Evolutionary conservation across 2,329 filamentous ascomycete genomes (phyloP), one percentile per base, ranked within the genome.

Genomic region (Hymenoscyphus salicellus): DNA sequence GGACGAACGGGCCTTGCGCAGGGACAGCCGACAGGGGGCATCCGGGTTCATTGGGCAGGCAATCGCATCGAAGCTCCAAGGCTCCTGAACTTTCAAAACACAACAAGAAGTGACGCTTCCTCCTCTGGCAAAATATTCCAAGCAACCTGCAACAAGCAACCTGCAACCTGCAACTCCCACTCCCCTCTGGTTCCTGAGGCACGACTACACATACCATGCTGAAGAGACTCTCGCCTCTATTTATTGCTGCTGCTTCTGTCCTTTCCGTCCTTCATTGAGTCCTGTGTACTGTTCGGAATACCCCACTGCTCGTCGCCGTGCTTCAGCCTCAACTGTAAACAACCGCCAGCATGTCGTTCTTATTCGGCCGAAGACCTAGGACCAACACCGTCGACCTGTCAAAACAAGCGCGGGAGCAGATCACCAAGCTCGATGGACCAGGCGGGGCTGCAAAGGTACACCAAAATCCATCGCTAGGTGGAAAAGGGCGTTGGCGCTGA

Each of bases 301-400:
- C 52, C 52, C 52, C 52, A 33, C 55, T 28, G 20, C 41, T 58
- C 26, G 60, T 55, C 52, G 23, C 36, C 30, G 20, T 32, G 5
- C 23, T 32, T 11, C 49, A 32, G 49, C 43, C 63, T 36, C 60
- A 38, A 60, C 33, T 16, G 55, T 62, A 62, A 66, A 64, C 56
- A 64, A 38, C 38, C 60, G 32, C 32, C 43, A 56, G 52, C 52
- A 92, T 92, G 89, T 86, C 88, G 56, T 92, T 91, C 78, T 79
- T 91, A 63, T 91, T 91, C 75, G 83, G 82, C 65, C 81, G 83
- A 72, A 88, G 77, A 82, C 82, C 70, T 82, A 84, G 67, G 79
- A 83, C 69, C 86, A 92, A 75, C 79, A 90, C 75, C 82, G 84
- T 66, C 81, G 82, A 77, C 81, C 83, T 77, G 56, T 72, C 75